phyloP scores from a whole-genome alignment of 345 rosid species.

The Euclidium syriacum region DNA sequence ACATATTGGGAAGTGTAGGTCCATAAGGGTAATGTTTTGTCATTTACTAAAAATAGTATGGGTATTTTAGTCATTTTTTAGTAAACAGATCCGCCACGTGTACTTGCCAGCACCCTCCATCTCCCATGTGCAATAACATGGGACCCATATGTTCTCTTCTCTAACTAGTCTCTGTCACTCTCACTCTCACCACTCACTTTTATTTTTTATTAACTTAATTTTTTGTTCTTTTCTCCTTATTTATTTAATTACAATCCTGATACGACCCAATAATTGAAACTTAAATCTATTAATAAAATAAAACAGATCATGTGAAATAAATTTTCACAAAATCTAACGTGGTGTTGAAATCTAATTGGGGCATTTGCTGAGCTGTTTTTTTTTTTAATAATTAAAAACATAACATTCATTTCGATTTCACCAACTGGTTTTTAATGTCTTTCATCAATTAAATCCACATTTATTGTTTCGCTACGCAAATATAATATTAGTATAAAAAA shows the following conservation, averaged over 20 bases:
- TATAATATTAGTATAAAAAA: not conserved
- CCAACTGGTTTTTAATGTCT: conserved; percentile 13
- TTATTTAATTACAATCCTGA: not conserved
- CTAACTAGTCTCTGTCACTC: conserved; percentile 21
- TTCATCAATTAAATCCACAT: conserved; percentile 16
- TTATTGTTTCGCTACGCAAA: not conserved
- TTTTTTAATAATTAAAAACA: not conserved
- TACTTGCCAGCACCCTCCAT: conserved; percentile 1
- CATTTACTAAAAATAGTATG: conserved; percentile 14
- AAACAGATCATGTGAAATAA: conserved; percentile 43
- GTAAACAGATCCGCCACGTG: conserved; percentile 11
- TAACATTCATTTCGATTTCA: not conserved
- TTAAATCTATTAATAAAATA: not conserved
- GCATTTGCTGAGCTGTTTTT: conserved; percentile 10
- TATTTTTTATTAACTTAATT: not conserved
- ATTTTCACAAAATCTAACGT: conserved; percentile 33
- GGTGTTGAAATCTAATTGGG: conserved; percentile 28
- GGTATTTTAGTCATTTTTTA: conserved; percentile 17
- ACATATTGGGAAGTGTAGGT: conserved; percentile 29
- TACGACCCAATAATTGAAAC: conserved; percentile 9
- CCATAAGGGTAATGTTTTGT: conserved; percentile 6
- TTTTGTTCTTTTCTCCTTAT: not conserved
- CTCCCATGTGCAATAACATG: conserved; percentile 28
- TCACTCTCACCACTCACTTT: conserved; percentile 29
- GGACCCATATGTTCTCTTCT: conserved; percentile 16